These are phyloP conservation scores for Lentinus brumalis DNA, from an alignment of 768 basidiomycete genomes.

Conservation along the genomic window DNA sequence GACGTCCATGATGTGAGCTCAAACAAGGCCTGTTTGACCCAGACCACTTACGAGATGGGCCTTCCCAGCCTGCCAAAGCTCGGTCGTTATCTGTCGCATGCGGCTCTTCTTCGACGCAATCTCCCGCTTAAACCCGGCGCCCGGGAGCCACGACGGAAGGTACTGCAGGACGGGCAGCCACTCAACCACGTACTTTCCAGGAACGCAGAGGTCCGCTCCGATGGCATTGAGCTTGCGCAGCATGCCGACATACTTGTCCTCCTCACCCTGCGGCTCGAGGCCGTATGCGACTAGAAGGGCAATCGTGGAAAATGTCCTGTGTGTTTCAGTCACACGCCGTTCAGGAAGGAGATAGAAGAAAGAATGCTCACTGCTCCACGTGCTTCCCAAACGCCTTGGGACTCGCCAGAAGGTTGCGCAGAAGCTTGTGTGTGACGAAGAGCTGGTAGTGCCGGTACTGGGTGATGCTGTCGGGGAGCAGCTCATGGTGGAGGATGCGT, in stretches of 20 bases:
- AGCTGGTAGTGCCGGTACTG: neutral
- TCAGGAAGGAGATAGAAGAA: neutral
- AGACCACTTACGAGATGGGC: neutral
- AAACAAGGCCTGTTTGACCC: neutral
- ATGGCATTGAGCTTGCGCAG: neutral
- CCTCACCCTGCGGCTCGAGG: neutral
- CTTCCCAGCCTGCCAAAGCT: neutral
- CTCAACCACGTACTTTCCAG: conserved; percentile 30
- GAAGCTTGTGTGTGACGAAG: neutral
- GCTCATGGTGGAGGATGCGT: neutral
- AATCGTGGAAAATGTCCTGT: neutral
- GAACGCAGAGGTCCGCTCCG: conserved; percentile 1
- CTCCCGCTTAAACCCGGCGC: conserved; percentile 1
- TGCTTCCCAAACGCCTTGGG: neutral
- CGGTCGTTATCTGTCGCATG: neutral
- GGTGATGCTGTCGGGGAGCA: neutral
- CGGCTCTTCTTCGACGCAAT: neutral
- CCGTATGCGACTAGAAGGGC: neutral
- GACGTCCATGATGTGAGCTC: neutral
- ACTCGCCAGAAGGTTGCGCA: neutral
- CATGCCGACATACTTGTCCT: neutral
- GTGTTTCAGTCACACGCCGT: neutral
- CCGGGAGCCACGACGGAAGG: conserved; percentile 1
- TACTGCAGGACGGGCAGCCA: conserved; percentile 20
- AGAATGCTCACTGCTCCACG: neutral